Base-by-base conservation (phyloP, 352 stramenopile species). In the Pythium oligandrum region DNA sequence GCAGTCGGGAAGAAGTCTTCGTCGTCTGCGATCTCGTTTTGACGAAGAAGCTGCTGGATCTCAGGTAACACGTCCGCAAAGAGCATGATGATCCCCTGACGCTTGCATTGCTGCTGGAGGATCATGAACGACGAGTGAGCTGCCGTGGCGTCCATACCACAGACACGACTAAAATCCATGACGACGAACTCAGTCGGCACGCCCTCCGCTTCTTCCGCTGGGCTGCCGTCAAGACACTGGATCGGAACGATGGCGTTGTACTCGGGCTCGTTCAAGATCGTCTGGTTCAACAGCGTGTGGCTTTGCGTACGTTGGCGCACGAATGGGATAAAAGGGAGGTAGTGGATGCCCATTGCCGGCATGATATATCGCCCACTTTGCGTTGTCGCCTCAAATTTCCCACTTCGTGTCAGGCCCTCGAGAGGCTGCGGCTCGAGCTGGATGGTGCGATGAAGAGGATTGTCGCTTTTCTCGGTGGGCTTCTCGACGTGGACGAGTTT, bases 151-250 rank as follows among this genome's bases (percentile, higher is more conserved):
- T 96, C 87, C 79, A 96, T 95, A 34, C 86, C 87, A 10, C 83
- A 91, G 35, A 95, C 87, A 40, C 76, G 82, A 12, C 61, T 81
- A 52, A 96, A 96, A 47, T 96, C 86, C 69, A 96, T 86, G 30
- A 96, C 83, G 26, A 96, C 67, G 52, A 83, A 92, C 61, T 90
- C 69, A 1, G 83, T 91, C 2, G 80, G 78, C 17, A 90, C 43
- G 2, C 75, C 77, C 9, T 85, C 61, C 0, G 64, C 55, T 44
- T 78, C 74, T 8, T 34, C 55, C 4, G 68, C 72, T 8, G 67
- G 65, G 12, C 69, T 89, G n/a, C 81, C 84, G 53, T 92, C 79
- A 1, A 93, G 64, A 48, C 78, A 89, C 50, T 85, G 59, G 34
- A 95, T 71, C 5, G 72, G 17, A 26, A 26, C 17, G 17, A 44